Percentiles rank a stretch among this genome's conserved stretches.
Conservation (phyloP, 306 rosid genomes). For the Fagus crenata region DNA sequence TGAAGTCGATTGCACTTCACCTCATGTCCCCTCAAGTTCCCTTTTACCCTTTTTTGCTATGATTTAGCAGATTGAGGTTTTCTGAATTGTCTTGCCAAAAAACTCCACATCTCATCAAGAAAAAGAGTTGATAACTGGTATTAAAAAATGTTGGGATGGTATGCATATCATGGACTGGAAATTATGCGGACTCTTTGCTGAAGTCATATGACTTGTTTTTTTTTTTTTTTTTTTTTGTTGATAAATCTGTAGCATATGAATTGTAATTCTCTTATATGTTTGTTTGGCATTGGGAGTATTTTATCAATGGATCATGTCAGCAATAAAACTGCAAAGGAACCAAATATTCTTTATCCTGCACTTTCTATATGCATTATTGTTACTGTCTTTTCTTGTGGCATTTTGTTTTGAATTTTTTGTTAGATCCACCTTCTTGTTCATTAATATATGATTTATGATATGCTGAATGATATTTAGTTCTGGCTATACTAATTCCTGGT, state of each 20-base stretch:
- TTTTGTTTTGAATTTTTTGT: background rate
- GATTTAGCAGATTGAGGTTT: background rate
- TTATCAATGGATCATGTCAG: background rate
- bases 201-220: background rate
- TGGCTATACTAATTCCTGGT: slow-evolving; percentile 15
- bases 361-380: background rate
- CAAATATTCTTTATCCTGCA: background rate
- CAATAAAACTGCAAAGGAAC: background rate
- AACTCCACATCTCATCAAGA: background rate
- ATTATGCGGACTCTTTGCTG: background rate
- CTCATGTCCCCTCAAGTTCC: background rate
- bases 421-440: background rate
- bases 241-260: background rate
- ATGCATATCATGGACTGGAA: background rate
- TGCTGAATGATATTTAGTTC: background rate
- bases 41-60: background rate
- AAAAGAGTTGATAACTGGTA: background rate
- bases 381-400: background rate
- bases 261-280: background rate
- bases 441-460: background rate
- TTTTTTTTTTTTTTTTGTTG: too few relatives aligned
- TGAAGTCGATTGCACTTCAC: too few relatives aligned
- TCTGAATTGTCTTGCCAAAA: background rate
- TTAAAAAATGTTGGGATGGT: background rate
- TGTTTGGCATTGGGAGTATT: background rate